A percentile compares a stretch with the other conserved stretches of the same genome.
Conservation (phyloP, 495 filamentous ascomycete genomes). For the Penicillium mononematosum region DNA sequence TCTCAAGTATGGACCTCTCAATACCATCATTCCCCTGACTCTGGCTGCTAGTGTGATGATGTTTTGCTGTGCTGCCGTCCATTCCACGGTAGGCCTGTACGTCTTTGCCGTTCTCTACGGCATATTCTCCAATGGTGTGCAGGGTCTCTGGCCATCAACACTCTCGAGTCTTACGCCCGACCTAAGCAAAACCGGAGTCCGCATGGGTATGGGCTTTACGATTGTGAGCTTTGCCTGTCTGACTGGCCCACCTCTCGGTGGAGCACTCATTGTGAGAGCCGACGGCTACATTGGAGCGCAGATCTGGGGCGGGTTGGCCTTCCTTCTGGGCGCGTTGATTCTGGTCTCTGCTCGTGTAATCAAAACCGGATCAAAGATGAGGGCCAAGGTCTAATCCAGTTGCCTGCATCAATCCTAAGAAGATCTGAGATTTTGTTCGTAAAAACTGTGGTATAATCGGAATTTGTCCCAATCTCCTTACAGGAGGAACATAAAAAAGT, state of each 20-base stretch:
- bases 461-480: neutral
- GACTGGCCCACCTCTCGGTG: conserved; percentile 68
- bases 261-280: conserved; percentile 46
- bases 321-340: neutral
- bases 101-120: conserved; percentile 59
- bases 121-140: conserved; percentile 56
- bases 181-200: conserved; percentile 58
- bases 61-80: conserved; percentile 29
- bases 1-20: conserved; percentile 50
- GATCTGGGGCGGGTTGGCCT: conserved; percentile 29
- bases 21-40: conserved; percentile 48
- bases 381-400: neutral
- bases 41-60: conserved; percentile 36
- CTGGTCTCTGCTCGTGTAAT: neutral
- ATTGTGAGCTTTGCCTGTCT: conserved; percentile 64
- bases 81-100: conserved; percentile 49
- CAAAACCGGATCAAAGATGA: neutral
- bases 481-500: neutral
- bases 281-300: conserved; percentile 54
- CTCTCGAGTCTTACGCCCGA: conserved; percentile 58
- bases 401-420: neutral
- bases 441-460: neutral
- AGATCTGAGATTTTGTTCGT: neutral
- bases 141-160: conserved; percentile 58
- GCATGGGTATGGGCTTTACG: conserved; percentile 72